These are phyloP conservation scores for Globisporangium perplexum DNA, from an alignment of 352 stramenopile species.

Conservation along the genomic window DNA sequence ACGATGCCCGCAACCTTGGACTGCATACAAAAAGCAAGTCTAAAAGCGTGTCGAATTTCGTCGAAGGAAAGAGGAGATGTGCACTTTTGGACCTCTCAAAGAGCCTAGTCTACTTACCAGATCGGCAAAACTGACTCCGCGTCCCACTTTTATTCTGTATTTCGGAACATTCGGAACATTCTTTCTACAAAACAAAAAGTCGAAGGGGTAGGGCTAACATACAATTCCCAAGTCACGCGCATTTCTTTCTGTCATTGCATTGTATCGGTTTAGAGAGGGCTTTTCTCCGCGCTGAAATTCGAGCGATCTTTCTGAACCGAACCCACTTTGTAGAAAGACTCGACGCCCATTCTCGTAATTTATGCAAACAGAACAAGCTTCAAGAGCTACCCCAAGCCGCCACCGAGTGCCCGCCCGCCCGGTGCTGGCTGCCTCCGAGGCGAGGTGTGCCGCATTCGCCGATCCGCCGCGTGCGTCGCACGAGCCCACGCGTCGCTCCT, in stretches of 20 bases:
- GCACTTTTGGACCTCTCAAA: not conserved
- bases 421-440: too few relatives aligned
- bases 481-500: too few relatives aligned
- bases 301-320: not conserved
- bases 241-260: not conserved
- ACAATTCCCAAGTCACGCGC: not conserved
- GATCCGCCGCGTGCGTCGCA: not conserved
- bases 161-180: not conserved
- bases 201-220: not conserved
- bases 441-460: too few relatives aligned
- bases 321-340: not conserved
- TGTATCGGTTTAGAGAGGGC: not conserved
- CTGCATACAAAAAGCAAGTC: slow-evolving; percentile 8
- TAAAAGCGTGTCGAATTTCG: slow-evolving; percentile 10
- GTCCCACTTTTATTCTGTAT: not conserved
- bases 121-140: slow-evolving; percentile 3
- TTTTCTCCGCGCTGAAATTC: not conserved
- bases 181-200: not conserved
- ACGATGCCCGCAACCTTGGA: too few relatives aligned
- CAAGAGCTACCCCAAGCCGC: too few relatives aligned
- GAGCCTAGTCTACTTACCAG: not conserved
- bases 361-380: too few relatives aligned
- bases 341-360: too few relatives aligned
- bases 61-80: slow-evolving; percentile 8
- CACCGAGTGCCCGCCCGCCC: too few relatives aligned